A percentile compares a stretch with the other conserved stretches of the same genome.
Evolutionary conservation across 306 rosid genomes (phyloP).

Genomic region (Pyrus betulifolia): DNA sequence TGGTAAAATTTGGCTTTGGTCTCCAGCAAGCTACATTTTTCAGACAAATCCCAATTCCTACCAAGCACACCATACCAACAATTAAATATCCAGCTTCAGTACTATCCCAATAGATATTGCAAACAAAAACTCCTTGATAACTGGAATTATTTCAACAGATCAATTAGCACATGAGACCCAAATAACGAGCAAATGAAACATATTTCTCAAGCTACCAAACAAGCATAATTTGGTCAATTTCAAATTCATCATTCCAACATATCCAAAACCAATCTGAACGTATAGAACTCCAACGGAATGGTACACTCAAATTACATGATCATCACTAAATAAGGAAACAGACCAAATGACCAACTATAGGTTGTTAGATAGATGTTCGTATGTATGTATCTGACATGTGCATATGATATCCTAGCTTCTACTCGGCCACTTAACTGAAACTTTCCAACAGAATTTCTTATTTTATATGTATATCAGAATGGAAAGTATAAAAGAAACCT

Average conservation of each 20-base stretch:
- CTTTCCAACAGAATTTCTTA: neutral
- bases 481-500: neutral
- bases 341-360: neutral
- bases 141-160: neutral
- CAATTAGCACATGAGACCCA: neutral
- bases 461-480: neutral
- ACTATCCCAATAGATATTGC: neutral
- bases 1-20: neutral
- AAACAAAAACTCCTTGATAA: neutral
- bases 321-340: neutral
- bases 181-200: neutral
- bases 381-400: neutral
- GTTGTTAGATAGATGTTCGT: neutral
- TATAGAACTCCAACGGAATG: neutral
- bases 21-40: neutral
- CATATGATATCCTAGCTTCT: neutral
- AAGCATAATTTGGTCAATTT: neutral
- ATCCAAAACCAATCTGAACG: neutral
- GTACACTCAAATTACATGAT: neutral
- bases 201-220: neutral
- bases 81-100: neutral
- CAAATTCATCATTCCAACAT: neutral
- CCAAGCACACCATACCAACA: neutral
- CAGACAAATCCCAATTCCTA: neutral
- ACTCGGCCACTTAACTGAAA: neutral